Evolutionary conservation across 1,139 yeast species (phyloP).

Genomic region (Arxiozyma heterogenica): DNA sequence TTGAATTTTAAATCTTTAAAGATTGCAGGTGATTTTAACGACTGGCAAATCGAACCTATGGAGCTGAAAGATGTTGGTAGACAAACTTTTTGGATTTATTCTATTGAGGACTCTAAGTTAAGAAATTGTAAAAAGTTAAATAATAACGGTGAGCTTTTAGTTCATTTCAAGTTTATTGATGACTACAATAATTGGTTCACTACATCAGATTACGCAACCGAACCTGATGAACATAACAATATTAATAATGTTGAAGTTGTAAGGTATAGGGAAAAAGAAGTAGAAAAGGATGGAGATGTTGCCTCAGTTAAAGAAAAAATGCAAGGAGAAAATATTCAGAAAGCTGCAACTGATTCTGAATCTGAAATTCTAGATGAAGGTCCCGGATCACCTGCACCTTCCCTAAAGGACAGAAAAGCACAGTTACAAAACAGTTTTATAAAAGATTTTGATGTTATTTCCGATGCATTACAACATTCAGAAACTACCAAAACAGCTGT

Average conservation of each 20-base stretch:
- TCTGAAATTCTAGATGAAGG: slow-evolving; percentile 1
- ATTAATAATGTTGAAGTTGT: slow-evolving; percentile 41
- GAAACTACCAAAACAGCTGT: neutral
- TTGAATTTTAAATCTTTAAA: slow-evolving; percentile 15
- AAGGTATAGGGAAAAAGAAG: neutral
- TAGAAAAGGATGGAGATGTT: neutral
- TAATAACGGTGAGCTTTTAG: neutral
- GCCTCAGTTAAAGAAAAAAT: neutral
- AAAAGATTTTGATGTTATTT: neutral
- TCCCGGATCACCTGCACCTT: neutral
- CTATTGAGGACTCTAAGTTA: slow-evolving; percentile 5
- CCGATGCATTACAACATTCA: neutral
- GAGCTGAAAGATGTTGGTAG: slow-evolving; percentile 2
- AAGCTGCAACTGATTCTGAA: neutral
- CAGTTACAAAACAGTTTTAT: neutral
- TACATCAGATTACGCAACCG: slow-evolving; percentile 37
- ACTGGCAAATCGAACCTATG: slow-evolving; percentile 26
- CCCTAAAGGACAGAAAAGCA: neutral
- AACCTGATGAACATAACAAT: slow-evolving; percentile 46
- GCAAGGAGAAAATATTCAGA: neutral
- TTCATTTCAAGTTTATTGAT: slow-evolving; percentile 28
- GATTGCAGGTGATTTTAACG: slow-evolving; percentile 26
- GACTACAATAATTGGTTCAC: slow-evolving; percentile 49
- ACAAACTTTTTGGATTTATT: slow-evolving; percentile 17
- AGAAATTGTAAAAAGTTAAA: slow-evolving; percentile 8